phyloP scores from a whole-genome alignment of 2,329 filamentous ascomycete species.

The Pseudogymnoascus pannorum region DNA sequence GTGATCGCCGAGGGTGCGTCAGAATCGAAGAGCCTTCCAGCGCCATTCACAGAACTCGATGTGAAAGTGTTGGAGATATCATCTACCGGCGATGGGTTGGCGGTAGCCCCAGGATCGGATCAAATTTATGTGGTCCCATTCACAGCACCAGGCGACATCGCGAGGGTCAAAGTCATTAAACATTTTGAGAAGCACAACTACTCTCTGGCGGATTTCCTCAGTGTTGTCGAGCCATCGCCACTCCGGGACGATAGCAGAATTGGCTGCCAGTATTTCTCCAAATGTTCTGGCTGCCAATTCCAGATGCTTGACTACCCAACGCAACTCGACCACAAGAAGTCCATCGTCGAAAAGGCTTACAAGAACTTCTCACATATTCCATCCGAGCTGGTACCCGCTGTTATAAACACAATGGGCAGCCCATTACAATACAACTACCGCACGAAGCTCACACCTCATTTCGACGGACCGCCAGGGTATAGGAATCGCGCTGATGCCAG shows the following conservation, averaged over 20 bases:
- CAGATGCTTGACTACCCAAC: conserved; percentile 90
- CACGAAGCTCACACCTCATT: conserved; percentile 95
- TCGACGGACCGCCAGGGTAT: conserved; percentile 63
- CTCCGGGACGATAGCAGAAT: conserved; percentile 71
- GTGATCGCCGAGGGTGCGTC: conserved; percentile 19
- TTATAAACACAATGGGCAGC: conserved; percentile 81
- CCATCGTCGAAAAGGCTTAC: conserved; percentile 86
- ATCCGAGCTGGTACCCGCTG: conserved; percentile 63
- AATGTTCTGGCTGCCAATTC: conserved; percentile 90
- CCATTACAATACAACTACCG: conserved; percentile 89
- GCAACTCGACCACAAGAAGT: conserved; percentile 77
- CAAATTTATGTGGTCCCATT: conserved; percentile 84
- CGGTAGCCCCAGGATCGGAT: conserved; percentile 54
- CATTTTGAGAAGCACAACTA: conserved; percentile 61
- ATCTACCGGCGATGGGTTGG: conserved; percentile 87
- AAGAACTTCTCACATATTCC: conserved; percentile 81
- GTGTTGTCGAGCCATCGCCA: conserved; percentile 64
- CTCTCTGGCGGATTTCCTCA: conserved; percentile 74
- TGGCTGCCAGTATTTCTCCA: conserved; percentile 77
- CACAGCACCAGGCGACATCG: conserved; percentile 73
- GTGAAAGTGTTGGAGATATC: conserved; percentile 77
- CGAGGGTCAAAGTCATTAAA: conserved; percentile 69
- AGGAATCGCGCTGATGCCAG: conserved; percentile 38
- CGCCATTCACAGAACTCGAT: conserved; percentile 67
- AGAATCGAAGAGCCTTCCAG: conserved; percentile 43